Evolutionary conservation across 2,329 filamentous ascomycete genomes (phyloP).

Genomic region (Sodiomyces alkalinus): DNA sequence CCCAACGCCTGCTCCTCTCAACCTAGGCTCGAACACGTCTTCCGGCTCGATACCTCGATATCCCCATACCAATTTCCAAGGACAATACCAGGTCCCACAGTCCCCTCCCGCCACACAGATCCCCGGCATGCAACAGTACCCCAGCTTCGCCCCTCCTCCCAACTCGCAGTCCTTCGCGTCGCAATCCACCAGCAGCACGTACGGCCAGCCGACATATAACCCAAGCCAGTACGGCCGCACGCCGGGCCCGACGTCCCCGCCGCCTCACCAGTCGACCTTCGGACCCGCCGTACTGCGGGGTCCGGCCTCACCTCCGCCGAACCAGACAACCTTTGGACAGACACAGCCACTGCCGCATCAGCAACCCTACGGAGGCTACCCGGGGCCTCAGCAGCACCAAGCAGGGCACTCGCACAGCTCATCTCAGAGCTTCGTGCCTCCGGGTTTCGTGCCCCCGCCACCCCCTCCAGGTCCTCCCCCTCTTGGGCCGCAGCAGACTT

Average conservation of each 20-base stretch:
- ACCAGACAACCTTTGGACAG: constrained; percentile 32
- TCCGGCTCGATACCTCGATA: constrained; percentile 24
- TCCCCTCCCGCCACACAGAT: constrained; percentile 37
- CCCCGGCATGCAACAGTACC: constrained; percentile 21
- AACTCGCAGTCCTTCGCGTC: constrained; percentile 17
- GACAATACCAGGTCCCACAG: constrained; percentile 43
- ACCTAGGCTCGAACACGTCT: constrained; percentile 15
- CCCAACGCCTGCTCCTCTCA: constrained; percentile 19
- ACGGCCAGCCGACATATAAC: constrained; percentile 38
- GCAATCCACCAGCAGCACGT: constrained; percentile 26
- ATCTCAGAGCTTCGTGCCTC: constrained; percentile 30
- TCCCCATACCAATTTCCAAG: constrained; percentile 35
- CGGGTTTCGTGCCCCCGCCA: constrained; percentile 46
- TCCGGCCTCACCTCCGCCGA: constrained; percentile 41
- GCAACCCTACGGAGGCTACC: constrained; percentile 21
- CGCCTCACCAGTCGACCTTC: constrained; percentile 43
- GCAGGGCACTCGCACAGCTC: constrained; percentile 25
- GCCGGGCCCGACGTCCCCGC: constrained; percentile 43
- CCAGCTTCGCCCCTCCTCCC: constrained; percentile 26
- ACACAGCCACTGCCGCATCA: too few species aligned
- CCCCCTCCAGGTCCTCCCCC: constrained; percentile 49
- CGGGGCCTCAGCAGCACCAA: constrained; percentile 19
- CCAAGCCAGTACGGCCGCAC: constrained; percentile 44
- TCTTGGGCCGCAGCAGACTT: constrained; percentile 45
- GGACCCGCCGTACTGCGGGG: constrained; percentile 21